Base-by-base conservation (phyloP, 345 rosid species). In the Gossypium longicalyx region DNA sequence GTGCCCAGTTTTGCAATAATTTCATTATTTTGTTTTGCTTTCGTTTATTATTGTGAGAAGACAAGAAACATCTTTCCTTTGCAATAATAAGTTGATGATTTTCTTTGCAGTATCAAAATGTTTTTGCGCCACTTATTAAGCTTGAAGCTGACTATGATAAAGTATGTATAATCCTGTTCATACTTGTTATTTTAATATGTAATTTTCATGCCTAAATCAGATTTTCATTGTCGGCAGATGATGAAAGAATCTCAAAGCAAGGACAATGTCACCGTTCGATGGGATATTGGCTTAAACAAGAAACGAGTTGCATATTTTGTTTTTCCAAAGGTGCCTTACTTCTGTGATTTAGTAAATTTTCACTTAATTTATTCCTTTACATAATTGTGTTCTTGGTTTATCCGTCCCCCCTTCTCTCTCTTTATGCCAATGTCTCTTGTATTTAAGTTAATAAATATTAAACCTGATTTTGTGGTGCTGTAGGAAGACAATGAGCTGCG, bases 191-290 rank as follows among this genome's bases (percentile, higher is more conserved):
- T 72, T 5, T 62, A 60, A 10, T 59, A 64, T 49, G 25, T 54
- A 8, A 5, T 49, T 27, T 16, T 11, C 17, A 48, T 7, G 63
- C 76, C 79, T 67, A 25, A 67, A 15, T 85, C 66, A 77, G 68
- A 19, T 11, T 79, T 66, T 70, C 23, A 34, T 74, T 60, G 72
- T 79, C 7, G 67, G 70, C 79, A 96, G 99, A 91, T 91, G 97
- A 96, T 96, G 99, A 96, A 96, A 91, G 99, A 96, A 82, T 96
- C 99, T 75, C 99, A 95, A 82, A 95, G 99, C 92, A 95, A 93
- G 88, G 99, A 91, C 82, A 96, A 85, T 74, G 88, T 93, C 75
- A 90, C 98, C 10, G 84, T 96, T 77, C 91, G 99, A 71, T 95
- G 99, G 98, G 98, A 93, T 81, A 85, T 93, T 78, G 99, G 99